Percentiles rank a stretch among this genome's conserved stretches.
These are phyloP conservation scores for Camillea tinctor DNA, from an alignment of 2,329 filamentous ascomycete genomes.

Conservation along the genomic window DNA sequence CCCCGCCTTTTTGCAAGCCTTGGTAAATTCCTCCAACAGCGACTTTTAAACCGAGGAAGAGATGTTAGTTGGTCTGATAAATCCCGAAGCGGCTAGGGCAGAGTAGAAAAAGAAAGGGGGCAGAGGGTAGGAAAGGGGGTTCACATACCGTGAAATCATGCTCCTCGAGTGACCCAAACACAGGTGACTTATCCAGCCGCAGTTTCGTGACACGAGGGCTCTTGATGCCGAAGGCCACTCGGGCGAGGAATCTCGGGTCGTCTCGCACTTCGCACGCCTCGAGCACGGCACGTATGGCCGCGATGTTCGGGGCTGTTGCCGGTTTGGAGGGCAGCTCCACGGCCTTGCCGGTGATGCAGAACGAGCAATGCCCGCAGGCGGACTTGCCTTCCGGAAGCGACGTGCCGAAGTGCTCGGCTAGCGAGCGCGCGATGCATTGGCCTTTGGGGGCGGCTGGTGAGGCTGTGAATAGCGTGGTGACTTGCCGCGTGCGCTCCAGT, in stretches of 20 bases:
- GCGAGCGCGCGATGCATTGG: conserved; percentile 49
- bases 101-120: conserved; percentile 11
- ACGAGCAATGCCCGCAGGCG: conserved; percentile 57
- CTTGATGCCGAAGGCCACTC: conserved; percentile 60
- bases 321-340: conserved; percentile 40
- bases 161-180: conserved; percentile 54
- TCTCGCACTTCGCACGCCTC: conserved; percentile 46
- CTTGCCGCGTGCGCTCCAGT: conserved; percentile 46
- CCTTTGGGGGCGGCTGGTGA: conserved; percentile 3
- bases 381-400: conserved; percentile 40
- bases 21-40: conserved; percentile 29
- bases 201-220: conserved; percentile 53
- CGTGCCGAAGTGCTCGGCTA: conserved; percentile 60
- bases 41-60: conserved; percentile 17
- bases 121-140: neutral
- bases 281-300: conserved; percentile 44
- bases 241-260: conserved; percentile 58
- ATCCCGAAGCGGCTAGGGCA: neutral
- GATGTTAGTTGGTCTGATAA: too few species aligned
- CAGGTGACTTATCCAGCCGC: conserved; percentile 42
- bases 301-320: conserved; percentile 37
- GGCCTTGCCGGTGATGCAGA: conserved; percentile 37
- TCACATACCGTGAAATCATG: conserved; percentile 50
- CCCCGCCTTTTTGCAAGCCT: conserved; percentile 21
- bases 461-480: conserved; percentile 53